A percentile compares a stretch with the other conserved stretches of the same genome.
These are phyloP conservation scores for Chaetomium cochliodes DNA, from an alignment of 495 filamentous ascomycete genomes.

Conservation along the genomic window DNA sequence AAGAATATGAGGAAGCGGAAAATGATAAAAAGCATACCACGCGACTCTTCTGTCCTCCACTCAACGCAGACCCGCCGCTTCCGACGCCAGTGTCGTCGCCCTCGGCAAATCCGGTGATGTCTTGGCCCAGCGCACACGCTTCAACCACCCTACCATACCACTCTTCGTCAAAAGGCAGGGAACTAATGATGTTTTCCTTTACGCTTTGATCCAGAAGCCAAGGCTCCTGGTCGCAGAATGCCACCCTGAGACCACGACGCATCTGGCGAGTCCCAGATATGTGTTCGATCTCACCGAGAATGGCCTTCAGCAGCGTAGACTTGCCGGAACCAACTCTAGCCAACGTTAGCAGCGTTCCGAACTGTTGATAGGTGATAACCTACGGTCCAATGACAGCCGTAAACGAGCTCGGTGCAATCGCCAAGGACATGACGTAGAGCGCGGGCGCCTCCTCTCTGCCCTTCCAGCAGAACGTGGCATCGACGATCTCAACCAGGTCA, in stretches of 20 bases:
- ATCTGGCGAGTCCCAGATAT: constrained; percentile 5
- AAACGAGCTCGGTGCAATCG: constrained; percentile 6
- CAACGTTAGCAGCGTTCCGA: background rate
- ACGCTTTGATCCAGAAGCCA: constrained; percentile 18
- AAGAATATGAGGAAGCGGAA: too few relatives aligned
- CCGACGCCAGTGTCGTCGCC: constrained; percentile 59
- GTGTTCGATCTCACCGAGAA: constrained; percentile 14
- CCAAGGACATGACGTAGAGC: constrained; percentile 11
- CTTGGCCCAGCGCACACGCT: constrained; percentile 57
- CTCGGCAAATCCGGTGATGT: constrained; percentile 49
- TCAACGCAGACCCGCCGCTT: constrained; percentile 59
- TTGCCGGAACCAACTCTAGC: constrained; percentile 13
- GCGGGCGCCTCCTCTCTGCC: background rate
- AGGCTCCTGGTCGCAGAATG: constrained; percentile 18
- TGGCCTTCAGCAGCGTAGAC: constrained; percentile 12
- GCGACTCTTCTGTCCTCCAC: constrained; percentile 63
- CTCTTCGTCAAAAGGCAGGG: constrained; percentile 43
- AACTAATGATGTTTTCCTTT: constrained; percentile 13
- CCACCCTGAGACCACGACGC: constrained; percentile 10
- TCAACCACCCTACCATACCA: constrained; percentile 60
- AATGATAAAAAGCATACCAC: too few relatives aligned
- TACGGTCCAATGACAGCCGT: constrained; percentile 17
- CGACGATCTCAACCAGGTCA: constrained; percentile 14
- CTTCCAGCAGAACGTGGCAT: constrained; percentile 18
- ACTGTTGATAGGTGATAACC: background rate